Percentiles rank a stretch among this genome's conserved stretches.
phyloP scores from a whole-genome alignment of 306 rosid genomes.

The Sphenostylis stenocarpa region DNA sequence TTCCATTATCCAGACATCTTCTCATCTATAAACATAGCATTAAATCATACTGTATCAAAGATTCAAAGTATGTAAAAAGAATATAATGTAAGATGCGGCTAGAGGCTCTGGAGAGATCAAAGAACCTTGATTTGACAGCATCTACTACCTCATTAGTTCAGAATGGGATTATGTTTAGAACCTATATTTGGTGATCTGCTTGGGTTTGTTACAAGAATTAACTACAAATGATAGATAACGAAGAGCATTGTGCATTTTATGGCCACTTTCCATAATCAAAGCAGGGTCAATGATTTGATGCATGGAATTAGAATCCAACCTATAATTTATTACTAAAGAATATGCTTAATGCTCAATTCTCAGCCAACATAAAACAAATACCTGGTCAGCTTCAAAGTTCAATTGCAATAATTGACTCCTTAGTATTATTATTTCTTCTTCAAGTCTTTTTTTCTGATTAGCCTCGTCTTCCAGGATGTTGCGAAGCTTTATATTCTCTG shows the following conservation, averaged over 20 bases:
- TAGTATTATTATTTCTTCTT: slow-evolving; percentile 82
- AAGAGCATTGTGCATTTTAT: not conserved
- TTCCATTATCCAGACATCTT: slow-evolving; percentile 65
- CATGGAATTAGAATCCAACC: slow-evolving; percentile 19
- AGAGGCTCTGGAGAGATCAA: slow-evolving; percentile 15
- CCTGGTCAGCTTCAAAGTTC: slow-evolving; percentile 92
- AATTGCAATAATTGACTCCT: slow-evolving; percentile 82
- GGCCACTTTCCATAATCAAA: not conserved
- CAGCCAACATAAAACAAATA: slow-evolving; percentile 37
- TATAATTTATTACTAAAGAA: slow-evolving; percentile 15
- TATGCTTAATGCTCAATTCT: slow-evolving; percentile 8
- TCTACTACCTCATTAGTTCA: slow-evolving; percentile 17
- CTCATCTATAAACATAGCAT: slow-evolving; percentile 63
- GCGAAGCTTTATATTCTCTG: slow-evolving; percentile 57
- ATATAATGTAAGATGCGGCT: not conserved
- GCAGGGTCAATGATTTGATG: not conserved
- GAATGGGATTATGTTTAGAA: slow-evolving; percentile 18
- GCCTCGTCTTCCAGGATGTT: slow-evolving; percentile 74
- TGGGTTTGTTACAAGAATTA: slow-evolving; percentile 9
- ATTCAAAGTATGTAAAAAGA: slow-evolving; percentile 11
- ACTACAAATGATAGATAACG: slow-evolving; percentile 8
- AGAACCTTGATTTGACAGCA: slow-evolving; percentile 19
- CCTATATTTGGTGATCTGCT: slow-evolving; percentile 21
- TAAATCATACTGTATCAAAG: slow-evolving; percentile 20
- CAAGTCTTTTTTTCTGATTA: slow-evolving; percentile 73